Percentiles rank a stretch among this genome's conserved stretches.
phyloP scores from a whole-genome alignment of 805 yeast genomes.

The Cyberlindnera nakhonratchasimensis region DNA sequence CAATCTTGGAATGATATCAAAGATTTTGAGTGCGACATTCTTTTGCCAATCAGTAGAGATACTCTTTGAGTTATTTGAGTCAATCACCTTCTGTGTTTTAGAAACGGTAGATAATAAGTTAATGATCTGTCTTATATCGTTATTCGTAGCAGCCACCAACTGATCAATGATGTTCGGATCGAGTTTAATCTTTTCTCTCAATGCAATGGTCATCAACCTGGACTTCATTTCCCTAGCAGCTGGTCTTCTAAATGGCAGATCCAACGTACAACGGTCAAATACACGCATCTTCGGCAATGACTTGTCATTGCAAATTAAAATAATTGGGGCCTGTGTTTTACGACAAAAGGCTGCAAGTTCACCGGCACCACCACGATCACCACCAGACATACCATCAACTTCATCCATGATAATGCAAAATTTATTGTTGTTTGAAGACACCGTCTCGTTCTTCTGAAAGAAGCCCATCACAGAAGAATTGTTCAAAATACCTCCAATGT shows the following conservation, averaged over 20 bases:
- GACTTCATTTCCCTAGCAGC: conserved; percentile 76
- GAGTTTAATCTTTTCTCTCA: conserved; percentile 73
- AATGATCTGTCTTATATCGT: conserved; percentile 93
- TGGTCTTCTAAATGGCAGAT: conserved; percentile 86
- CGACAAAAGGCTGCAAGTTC: conserved; percentile 85
- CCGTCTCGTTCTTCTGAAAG: conserved; percentile 41
- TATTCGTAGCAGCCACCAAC: conserved; percentile 76
- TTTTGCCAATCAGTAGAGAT: conserved; percentile 79
- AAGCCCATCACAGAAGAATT: conserved; percentile 84
- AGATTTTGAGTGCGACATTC: conserved; percentile 86
- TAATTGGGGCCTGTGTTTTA: conserved; percentile 84
- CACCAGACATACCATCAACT: conserved; percentile 99
- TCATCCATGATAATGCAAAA: conserved; percentile 95
- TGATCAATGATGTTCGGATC: conserved; percentile 81
- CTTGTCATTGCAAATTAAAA: conserved; percentile 90
- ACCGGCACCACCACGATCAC: conserved; percentile 98
- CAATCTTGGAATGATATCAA: conserved; percentile 75
- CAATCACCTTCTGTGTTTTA: conserved; percentile 62
- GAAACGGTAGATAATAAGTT: conserved; percentile 84
- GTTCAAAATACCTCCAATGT: conserved; percentile 65
- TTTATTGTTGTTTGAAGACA: conserved; percentile 43
- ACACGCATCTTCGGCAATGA: conserved; percentile 94
- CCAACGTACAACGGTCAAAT: conserved; percentile 78
- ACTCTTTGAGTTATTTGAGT: conserved; percentile 57
- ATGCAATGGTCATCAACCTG: conserved; percentile 86